phyloP scores from a whole-genome alignment of 768 basidiomycete species.

The Clavaria fumosa region DNA sequence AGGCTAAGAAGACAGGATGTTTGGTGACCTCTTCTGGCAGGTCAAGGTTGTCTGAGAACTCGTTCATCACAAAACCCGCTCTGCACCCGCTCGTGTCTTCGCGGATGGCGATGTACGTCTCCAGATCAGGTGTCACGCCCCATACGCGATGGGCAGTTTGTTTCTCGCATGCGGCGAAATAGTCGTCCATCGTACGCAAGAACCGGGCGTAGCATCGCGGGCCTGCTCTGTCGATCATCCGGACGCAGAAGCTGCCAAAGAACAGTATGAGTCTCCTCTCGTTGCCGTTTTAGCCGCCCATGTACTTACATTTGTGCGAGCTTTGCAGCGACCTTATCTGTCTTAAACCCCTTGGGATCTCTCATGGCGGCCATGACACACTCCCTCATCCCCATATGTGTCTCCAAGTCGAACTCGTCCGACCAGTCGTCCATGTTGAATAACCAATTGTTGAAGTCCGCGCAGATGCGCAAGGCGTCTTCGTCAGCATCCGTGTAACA shows the following conservation, averaged over 20 bases:
- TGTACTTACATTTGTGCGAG: slow-evolving; percentile 7
- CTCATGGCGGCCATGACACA: neutral
- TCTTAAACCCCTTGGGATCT: neutral
- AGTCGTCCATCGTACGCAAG: slow-evolving; percentile 25
- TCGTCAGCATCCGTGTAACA: slow-evolving; percentile 29
- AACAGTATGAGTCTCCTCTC: neutral
- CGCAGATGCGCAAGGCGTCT: slow-evolving; percentile 4
- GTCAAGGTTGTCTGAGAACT: slow-evolving; percentile 35
- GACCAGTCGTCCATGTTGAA: slow-evolving; percentile 7
- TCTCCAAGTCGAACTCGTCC: slow-evolving; percentile 6
- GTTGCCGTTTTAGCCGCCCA: no score
- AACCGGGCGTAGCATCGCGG: slow-evolving; percentile 15
- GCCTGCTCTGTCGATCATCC: slow-evolving; percentile 6
- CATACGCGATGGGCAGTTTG: slow-evolving; percentile 29
- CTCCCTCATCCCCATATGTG: slow-evolving; percentile 3
- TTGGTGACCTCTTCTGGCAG: slow-evolving; percentile 37
- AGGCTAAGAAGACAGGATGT: slow-evolving; percentile 31
- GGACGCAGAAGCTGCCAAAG: slow-evolving; percentile 5
- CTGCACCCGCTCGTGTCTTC: slow-evolving; percentile 39
- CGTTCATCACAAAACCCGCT: slow-evolving; percentile 34
- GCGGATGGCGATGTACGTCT: slow-evolving; percentile 37
- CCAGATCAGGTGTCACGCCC: slow-evolving; percentile 25
- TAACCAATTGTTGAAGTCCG: slow-evolving; percentile 8
- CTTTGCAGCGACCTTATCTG: slow-evolving; percentile 1
- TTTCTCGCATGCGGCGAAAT: slow-evolving; percentile 25